Conservation (phyloP, 163 green algal species). For the Chloroidium sp. region DNA sequence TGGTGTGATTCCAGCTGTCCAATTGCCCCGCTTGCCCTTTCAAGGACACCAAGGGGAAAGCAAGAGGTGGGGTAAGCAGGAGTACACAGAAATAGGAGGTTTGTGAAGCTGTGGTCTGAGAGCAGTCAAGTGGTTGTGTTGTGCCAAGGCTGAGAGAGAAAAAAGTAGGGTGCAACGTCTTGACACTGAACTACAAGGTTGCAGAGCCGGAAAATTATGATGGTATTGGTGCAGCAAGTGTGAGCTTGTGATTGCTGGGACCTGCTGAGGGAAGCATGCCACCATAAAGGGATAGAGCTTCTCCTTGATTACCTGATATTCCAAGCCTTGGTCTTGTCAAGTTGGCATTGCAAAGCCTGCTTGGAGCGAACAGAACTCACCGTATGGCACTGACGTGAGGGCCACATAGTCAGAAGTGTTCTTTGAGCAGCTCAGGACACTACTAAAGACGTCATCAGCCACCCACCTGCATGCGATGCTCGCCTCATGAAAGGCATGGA, state of each 20-base stretch:
- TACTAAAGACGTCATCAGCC: constrained; percentile 15
- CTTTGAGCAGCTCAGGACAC: constrained; percentile 7
- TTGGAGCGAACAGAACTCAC: background rate
- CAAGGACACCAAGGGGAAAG: too few species aligned
- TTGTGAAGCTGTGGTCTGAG: background rate
- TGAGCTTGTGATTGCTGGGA: too few species aligned
- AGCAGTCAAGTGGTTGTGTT: background rate
- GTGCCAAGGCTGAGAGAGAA: background rate
- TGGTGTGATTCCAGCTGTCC: background rate
- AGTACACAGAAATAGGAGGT: too few species aligned
- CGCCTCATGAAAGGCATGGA: background rate
- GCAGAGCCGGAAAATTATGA: too few species aligned
- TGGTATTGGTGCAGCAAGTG: too few species aligned
- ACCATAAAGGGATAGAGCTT: too few species aligned
- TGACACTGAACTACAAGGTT: too few species aligned
- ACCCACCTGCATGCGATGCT: constrained; percentile 13
- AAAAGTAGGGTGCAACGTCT: too few species aligned
- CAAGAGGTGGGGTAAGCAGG: too few species aligned
- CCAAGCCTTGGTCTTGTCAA: background rate
- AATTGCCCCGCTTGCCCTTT: too few species aligned
- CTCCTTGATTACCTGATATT: too few species aligned
- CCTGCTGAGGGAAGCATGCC: too few species aligned
- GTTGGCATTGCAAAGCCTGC: background rate
- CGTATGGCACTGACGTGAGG: constrained; percentile 10
- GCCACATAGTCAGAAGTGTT: constrained; percentile 2